Evolutionary conservation across 371 early-diverging fungal genomes (phyloP), one percentile per base, ranked within the genome.

Genomic region (Mycotypha africana): DNA sequence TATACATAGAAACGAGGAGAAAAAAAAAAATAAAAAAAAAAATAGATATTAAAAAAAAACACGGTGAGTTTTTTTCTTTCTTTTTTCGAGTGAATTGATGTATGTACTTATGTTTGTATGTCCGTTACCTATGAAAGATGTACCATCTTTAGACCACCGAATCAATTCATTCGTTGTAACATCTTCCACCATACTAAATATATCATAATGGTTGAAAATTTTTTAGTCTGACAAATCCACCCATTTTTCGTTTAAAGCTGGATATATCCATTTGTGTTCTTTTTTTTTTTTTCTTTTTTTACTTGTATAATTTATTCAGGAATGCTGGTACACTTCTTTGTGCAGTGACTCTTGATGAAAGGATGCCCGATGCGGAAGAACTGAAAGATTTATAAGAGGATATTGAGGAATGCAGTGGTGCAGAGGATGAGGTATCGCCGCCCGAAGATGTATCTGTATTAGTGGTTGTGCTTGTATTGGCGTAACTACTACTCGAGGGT

Each of bases 251-350:
- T 20, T 32, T 34, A 32, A 32, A 26, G n/a, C n/a, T n/a, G n/a
- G n/a, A n/a, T n/a, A n/a, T n/a, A n/a, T n/a, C n/a, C n/a, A n/a
- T n/a, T n/a, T n/a, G n/a, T n/a, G n/a, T n/a, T n/a, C n/a, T n/a
- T 15, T 23, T 11, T 50, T 30, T 14, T 45, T 17, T 42, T n/a
- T 28, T 21, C 14, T 9, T 19, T n/a, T 31, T 56, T 38, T 72
- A 81, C 81, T 73, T 78, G 76, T 88, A 91, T 11, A 92, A 76
- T 63, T 93, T 93, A 62, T 89, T 89, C 24, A 92, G 64, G 53
- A 93, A 93, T 7, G 89, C 90, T 1, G 92, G 88, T 5, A 92
- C 88, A 26, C 71, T 85, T 40, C 78, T 49, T 47, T 69, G 69
- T 9, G 54, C 55, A 26, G 51, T 47, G 2, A 61, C 22, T 19